These are phyloP conservation scores for Cystobasidiaceae sp. DNA, from an alignment of 1,284 basidiomycete species.

Conservation along the genomic window DNA sequence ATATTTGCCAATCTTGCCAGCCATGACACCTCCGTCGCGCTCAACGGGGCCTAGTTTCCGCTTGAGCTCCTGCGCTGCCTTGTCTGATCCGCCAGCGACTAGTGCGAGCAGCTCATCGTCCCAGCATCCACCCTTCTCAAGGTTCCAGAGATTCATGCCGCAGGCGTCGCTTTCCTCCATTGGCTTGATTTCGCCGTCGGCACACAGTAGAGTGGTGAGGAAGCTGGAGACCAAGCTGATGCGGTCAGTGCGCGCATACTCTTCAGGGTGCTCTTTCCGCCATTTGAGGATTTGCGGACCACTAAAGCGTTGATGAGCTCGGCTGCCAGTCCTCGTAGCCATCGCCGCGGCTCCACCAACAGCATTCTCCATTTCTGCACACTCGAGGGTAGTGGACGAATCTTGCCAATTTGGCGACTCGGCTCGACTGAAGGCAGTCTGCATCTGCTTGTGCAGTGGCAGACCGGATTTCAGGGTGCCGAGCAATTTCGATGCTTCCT, in stretches of 20 bases:
- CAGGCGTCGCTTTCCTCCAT: conserved; percentile 78
- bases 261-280: conserved; percentile 54
- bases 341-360: conserved; percentile 66
- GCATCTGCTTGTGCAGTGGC: conserved; percentile 53
- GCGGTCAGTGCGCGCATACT: conserved; percentile 62
- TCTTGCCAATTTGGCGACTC: conserved; percentile 88
- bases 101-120: conserved; percentile 58
- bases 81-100: conserved; percentile 44
- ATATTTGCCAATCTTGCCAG: conserved; percentile 63
- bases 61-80: conserved; percentile 61
- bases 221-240: conserved; percentile 80
- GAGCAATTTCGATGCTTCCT: conserved; percentile 56
- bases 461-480: conserved; percentile 55
- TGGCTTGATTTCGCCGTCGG: conserved; percentile 52
- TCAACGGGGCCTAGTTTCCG: conserved; percentile 68
- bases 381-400: conserved; percentile 73
- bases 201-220: conserved; percentile 68
- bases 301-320: conserved; percentile 83
- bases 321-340: conserved; percentile 70
- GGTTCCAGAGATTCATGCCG: conserved; percentile 76
- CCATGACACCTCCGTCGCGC: conserved; percentile 63
- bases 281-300: conserved; percentile 77
- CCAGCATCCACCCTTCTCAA: conserved; percentile 61
- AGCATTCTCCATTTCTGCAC: conserved; percentile 60
- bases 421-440: conserved; percentile 63